These are phyloP conservation scores for Simplicillium sp. DNA, from an alignment of 2,329 filamentous ascomycete genomes.

Conservation along the genomic window DNA sequence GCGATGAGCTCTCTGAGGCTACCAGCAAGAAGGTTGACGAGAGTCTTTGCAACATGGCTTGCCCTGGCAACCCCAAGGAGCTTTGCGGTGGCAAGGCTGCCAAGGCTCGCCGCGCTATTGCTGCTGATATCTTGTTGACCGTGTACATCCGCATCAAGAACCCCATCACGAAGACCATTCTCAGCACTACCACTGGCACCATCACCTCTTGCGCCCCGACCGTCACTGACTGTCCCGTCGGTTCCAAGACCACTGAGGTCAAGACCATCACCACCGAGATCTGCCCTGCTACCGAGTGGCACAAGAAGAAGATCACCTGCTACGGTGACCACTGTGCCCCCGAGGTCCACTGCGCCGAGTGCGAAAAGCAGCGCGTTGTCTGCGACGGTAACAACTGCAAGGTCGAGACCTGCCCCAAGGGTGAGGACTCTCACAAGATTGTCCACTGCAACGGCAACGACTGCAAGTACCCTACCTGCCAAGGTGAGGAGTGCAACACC, in stretches of 20 bases:
- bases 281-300: constrained; percentile 13
- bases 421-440: constrained; percentile 18
- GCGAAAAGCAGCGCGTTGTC: constrained; percentile 19
- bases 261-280: constrained; percentile 13
- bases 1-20: constrained; percentile 8
- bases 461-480: constrained; percentile 17
- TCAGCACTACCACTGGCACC: constrained; percentile 16
- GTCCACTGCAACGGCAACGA: constrained; percentile 17
- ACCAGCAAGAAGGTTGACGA: constrained; percentile 5
- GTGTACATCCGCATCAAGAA: constrained; percentile 7
- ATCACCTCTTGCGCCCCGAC: constrained; percentile 18
- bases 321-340: constrained; percentile 21
- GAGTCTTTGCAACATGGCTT: constrained; percentile 7
- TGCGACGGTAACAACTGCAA: constrained; percentile 19
- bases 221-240: constrained; percentile 14
- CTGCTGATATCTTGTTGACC: constrained; percentile 5
- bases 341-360: constrained; percentile 15
- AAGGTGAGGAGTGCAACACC: constrained; percentile 14
- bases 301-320: constrained; percentile 24
- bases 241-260: constrained; percentile 11
- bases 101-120: neutral
- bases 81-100: constrained; percentile 6
- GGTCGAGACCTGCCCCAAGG: constrained; percentile 14
- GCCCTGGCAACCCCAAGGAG: constrained; percentile 10
- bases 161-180: constrained; percentile 15